These are phyloP conservation scores for Penicillium goetzii DNA, from an alignment of 495 filamentous ascomycete species.

Conservation along the genomic window DNA sequence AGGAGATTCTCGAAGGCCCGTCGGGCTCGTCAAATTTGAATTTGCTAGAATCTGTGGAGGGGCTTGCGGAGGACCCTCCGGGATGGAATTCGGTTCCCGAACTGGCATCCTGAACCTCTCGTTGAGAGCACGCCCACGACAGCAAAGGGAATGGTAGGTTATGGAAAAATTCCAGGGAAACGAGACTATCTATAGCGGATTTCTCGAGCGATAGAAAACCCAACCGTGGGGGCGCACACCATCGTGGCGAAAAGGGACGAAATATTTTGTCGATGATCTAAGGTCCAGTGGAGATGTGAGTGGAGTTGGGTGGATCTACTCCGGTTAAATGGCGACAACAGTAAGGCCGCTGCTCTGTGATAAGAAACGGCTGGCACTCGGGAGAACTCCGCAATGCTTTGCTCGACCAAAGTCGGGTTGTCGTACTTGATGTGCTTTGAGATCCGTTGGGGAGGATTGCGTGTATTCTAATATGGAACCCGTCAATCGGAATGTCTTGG, in stretches of 20 bases:
- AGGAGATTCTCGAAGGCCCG: not conserved
- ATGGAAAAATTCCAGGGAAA: not conserved
- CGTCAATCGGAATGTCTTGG: not conserved
- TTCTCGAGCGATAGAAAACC: not conserved
- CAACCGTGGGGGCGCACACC: constrained; percentile 12
- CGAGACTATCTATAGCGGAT: not conserved
- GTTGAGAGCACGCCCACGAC: not conserved
- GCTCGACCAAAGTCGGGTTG: not conserved
- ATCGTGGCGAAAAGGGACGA: constrained; percentile 25
- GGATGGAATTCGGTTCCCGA: constrained; percentile 14
- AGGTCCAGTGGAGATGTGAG: constrained; percentile 14
- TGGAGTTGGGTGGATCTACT: constrained; percentile 8
- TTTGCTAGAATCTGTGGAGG: constrained; percentile 15
- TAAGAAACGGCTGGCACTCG: not conserved
- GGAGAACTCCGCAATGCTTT: not conserved
- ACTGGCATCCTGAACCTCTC: constrained; percentile 18
- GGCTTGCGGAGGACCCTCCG: constrained; percentile 19
- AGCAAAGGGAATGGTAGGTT: not conserved
- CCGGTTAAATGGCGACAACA: constrained; percentile 14
- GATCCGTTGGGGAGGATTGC: constrained; percentile 21
- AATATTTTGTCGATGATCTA: constrained; percentile 25
- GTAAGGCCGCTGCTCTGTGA: constrained; percentile 3
- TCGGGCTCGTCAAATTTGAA: not conserved
- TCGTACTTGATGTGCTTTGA: not conserved
- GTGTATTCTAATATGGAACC: constrained; percentile 12